A percentile compares a stretch with the other conserved stretches of the same genome.
These are phyloP conservation scores for Tillandsia fasciculata DNA, from an alignment of 176 grass and related monocot species.

Conservation along the genomic window DNA sequence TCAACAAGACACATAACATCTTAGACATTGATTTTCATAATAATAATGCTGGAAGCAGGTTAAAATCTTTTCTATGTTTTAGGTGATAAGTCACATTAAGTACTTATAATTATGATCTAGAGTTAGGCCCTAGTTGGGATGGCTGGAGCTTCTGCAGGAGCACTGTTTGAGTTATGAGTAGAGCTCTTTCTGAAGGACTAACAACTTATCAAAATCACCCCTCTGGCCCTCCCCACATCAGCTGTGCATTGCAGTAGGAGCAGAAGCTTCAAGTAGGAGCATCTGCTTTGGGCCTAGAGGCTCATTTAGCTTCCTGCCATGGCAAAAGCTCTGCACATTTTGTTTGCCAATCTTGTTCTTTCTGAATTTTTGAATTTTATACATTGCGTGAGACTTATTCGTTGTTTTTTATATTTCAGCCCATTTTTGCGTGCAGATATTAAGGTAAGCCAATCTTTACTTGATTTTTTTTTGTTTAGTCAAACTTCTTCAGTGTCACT, in stretches of 20 bases:
- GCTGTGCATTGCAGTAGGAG: too few species aligned
- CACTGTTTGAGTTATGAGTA: too few species aligned
- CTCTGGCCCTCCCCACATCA: too few species aligned
- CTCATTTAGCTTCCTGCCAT: background rate
- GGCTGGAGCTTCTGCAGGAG: too few species aligned
- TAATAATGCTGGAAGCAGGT: slow-evolving; percentile 53
- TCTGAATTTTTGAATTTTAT: background rate
- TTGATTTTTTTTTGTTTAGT: background rate
- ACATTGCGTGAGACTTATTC: slow-evolving; percentile 9
- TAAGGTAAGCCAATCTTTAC: slow-evolving; percentile 46
- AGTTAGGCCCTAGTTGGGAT: background rate
- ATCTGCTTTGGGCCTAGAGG: background rate
- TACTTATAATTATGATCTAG: background rate
- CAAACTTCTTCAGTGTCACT: background rate
- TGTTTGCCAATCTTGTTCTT: background rate
- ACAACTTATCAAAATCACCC: too few species aligned
- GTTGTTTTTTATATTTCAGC: slow-evolving; percentile 35
- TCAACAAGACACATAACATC: slow-evolving; percentile 25
- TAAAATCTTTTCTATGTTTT: background rate
- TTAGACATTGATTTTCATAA: slow-evolving; percentile 19
- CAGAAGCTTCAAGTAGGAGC: background rate
- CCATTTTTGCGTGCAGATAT: slow-evolving; percentile 84
- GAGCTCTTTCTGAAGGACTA: too few species aligned
- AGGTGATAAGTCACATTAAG: background rate
- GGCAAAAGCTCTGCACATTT: too few species aligned